Evolutionary conservation across 1,284 basidiomycete genomes (phyloP).

Genomic region (Golubevia pallescens): DNA sequence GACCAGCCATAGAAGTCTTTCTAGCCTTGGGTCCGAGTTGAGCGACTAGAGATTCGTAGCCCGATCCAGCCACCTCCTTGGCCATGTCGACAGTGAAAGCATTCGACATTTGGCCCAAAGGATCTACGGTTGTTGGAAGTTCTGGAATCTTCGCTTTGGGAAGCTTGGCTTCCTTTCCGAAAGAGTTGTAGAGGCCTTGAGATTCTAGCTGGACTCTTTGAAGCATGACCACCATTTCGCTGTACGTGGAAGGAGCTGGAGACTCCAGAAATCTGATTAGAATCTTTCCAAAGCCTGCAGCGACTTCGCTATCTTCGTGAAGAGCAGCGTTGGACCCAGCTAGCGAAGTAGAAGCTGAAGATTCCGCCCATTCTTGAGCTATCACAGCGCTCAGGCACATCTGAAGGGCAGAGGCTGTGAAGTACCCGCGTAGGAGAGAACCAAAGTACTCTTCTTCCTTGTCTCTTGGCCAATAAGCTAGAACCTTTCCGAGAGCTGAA

Average conservation of each 20-base stretch:
- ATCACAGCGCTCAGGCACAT: slow-evolving; percentile 14
- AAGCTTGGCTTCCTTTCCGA: slow-evolving; percentile 84
- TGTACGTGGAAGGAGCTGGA: slow-evolving; percentile 77
- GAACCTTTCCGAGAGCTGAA: slow-evolving; percentile 77
- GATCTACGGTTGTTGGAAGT: slow-evolving; percentile 78
- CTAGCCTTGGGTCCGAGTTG: slow-evolving; percentile 70
- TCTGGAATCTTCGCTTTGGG: slow-evolving; percentile 79
- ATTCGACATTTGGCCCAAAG: slow-evolving; percentile 70
- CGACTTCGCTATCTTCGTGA: slow-evolving; percentile 12
- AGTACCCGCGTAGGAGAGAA: slow-evolving; percentile 66
- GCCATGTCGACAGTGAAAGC: slow-evolving; percentile 85
- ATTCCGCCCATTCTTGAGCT: slow-evolving; percentile 15
- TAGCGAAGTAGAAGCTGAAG: no score
- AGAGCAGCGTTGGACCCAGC: background rate
- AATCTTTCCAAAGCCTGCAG: slow-evolving; percentile 68
- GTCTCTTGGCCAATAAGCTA: slow-evolving; percentile 73
- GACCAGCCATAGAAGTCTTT: slow-evolving; percentile 72
- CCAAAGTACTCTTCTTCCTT: slow-evolving; percentile 11
- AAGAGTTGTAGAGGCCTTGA: slow-evolving; percentile 77
- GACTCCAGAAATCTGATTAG: slow-evolving; percentile 78
- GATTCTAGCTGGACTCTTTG: slow-evolving; percentile 82
- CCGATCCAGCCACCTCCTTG: slow-evolving; percentile 73
- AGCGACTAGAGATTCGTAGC: slow-evolving; percentile 73
- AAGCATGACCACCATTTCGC: slow-evolving; percentile 87
- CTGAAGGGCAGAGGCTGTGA: background rate